Conservation (phyloP, 2,329 filamentous ascomycete species). For the Ceratocystis colombiana region DNA sequence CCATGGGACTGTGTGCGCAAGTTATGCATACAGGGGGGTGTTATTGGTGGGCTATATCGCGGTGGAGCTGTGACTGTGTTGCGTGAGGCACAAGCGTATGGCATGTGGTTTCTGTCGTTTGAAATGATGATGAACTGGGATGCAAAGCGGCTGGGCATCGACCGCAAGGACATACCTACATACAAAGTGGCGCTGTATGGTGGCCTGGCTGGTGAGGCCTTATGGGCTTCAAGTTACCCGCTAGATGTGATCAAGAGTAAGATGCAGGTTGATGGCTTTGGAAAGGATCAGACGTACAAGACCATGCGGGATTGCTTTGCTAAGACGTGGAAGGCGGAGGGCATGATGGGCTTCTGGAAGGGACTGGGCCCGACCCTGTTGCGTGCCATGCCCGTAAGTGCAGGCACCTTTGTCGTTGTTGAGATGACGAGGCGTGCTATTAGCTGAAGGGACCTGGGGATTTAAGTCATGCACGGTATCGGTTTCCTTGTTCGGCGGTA, state of each 20-base stretch:
- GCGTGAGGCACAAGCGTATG: constrained; percentile 90
- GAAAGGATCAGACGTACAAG: constrained; percentile 56
- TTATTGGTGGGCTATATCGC: constrained; percentile 69
- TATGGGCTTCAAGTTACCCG: constrained; percentile 90
- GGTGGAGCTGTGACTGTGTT: constrained; percentile 76
- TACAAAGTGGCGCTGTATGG: constrained; percentile 88
- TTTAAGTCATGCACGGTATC: not conserved
- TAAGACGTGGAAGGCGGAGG: constrained; percentile 69
- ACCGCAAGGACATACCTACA: constrained; percentile 66
- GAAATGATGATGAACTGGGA: constrained; percentile 95
- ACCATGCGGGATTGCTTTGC: constrained; percentile 83
- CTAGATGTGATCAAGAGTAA: constrained; percentile 98
- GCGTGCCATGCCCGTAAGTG: constrained; percentile 93
- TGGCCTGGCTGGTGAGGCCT: constrained; percentile 80
- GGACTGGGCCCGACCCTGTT: constrained; percentile 82
- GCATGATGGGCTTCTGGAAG: constrained; percentile 82
- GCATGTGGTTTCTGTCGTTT: constrained; percentile 87
- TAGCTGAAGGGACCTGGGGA: constrained; percentile 32
- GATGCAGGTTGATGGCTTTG: constrained; percentile 97
- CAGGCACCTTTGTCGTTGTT: constrained; percentile 88
- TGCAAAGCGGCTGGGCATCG: constrained; percentile 63
- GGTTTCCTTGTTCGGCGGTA: not conserved
- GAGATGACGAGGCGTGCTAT: constrained; percentile 57
- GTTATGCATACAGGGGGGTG: constrained; percentile 56
- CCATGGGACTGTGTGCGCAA: constrained; percentile 87